These are phyloP conservation scores for Pseudohalonectria lignicola DNA, from an alignment of 2,329 filamentous ascomycete species.

Conservation along the genomic window DNA sequence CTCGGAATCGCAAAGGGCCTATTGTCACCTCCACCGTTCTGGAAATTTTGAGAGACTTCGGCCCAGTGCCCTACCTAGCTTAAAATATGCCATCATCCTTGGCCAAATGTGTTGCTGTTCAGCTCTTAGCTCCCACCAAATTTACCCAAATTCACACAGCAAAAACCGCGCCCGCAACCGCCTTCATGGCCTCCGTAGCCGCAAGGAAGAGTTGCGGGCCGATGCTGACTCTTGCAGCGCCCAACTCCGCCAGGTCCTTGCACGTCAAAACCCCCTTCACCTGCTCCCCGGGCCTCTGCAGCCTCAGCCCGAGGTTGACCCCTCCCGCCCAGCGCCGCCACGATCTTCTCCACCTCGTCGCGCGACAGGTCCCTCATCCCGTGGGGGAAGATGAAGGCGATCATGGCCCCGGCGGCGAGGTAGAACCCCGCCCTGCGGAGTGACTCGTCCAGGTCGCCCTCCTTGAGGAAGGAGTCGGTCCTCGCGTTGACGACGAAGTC, in stretches of 20 bases:
- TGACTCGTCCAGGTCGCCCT: constrained; percentile 17
- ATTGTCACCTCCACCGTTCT: too few species aligned
- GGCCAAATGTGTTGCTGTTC: too few species aligned
- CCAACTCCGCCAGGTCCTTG: constrained; percentile 24
- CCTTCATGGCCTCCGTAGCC: background rate
- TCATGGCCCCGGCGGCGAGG: constrained; percentile 37
- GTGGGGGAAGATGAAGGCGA: constrained; percentile 40
- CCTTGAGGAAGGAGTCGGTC: constrained; percentile 28
- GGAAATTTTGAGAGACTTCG: too few species aligned
- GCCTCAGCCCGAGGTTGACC: constrained; percentile 16
- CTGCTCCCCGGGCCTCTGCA: constrained; percentile 16
- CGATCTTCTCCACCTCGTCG: constrained; percentile 26
- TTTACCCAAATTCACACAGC: too few species aligned
- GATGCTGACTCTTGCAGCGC: constrained; percentile 30
- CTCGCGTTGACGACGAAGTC: constrained; percentile 39
- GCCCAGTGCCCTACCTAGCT: too few species aligned
- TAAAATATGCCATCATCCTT: too few species aligned
- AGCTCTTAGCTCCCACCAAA: too few species aligned
- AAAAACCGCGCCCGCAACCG: background rate
- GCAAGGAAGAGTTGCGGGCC: constrained; percentile 1
- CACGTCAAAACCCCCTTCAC: constrained; percentile 15
- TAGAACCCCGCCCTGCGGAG: constrained; percentile 35
- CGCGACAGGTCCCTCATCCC: constrained; percentile 16
- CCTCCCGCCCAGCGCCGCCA: constrained; percentile 26
- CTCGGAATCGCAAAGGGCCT: too few species aligned